phyloP scores from a whole-genome alignment of 495 filamentous ascomycete genomes.

The Pseudevernia furfuracea region DNA sequence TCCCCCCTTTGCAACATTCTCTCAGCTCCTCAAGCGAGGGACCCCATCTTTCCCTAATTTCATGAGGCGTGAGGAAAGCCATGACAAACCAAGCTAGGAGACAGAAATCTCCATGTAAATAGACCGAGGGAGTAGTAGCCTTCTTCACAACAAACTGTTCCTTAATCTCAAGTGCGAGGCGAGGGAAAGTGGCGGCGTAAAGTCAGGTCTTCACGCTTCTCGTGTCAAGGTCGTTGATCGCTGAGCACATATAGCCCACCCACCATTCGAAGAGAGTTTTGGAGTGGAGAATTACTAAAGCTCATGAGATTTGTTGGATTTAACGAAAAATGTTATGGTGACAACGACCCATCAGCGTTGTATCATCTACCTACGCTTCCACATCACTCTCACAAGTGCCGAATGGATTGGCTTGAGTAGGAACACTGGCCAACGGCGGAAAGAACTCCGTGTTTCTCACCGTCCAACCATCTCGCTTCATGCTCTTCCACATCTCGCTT shows the following conservation, averaged over 20 bases:
- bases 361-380: not conserved
- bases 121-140: not conserved
- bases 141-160: not conserved
- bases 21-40: not conserved
- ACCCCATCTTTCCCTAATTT: not conserved
- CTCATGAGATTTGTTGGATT: not conserved
- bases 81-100: not conserved
- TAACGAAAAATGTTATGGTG: not conserved
- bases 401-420: not conserved
- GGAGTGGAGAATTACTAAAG: not conserved
- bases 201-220: not conserved
- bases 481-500: slow-evolving; percentile 52
- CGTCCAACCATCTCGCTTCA: slow-evolving; percentile 59
- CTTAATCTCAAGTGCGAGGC: not conserved
- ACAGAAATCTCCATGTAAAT: not conserved
- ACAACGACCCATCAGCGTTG: no score
- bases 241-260: not conserved
- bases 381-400: not conserved
- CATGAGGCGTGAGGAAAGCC: not conserved
- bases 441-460: slow-evolving; percentile 46
- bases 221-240: not conserved
- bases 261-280: not conserved
- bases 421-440: slow-evolving; percentile 32
- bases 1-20: no score
- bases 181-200: not conserved